Percentiles rank a stretch among this genome's conserved stretches.
These are phyloP conservation scores for Tulasnella calospora DNA, from an alignment of 768 basidiomycete species.

Conservation along the genomic window DNA sequence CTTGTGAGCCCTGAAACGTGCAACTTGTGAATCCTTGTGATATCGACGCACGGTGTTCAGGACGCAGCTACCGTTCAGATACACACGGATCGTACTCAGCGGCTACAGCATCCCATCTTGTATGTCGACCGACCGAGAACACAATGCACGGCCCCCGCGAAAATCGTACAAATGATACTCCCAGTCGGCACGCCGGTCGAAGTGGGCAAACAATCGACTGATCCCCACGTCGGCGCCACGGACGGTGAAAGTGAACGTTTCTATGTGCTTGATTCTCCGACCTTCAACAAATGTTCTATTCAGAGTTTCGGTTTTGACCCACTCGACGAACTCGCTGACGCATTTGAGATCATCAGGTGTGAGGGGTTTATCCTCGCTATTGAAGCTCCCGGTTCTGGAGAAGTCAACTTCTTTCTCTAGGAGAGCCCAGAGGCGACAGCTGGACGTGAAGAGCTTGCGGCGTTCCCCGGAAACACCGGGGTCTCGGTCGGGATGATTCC, in stretches of 20 bases:
- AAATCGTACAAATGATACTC: not conserved
- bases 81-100: not conserved
- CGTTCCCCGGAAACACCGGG: too few relatives aligned
- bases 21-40: not conserved
- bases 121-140: not conserved
- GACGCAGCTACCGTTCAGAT: not conserved
- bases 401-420: not conserved
- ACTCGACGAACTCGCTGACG: not conserved
- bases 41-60: not conserved
- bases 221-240: not conserved
- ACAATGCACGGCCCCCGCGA: not conserved
- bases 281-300: not conserved
- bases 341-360: not conserved
- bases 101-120: not conserved
- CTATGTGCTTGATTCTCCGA: too few relatives aligned
- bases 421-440: not conserved
- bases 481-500: not conserved
- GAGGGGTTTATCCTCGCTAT: not conserved
- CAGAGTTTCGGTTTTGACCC: not conserved
- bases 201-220: not conserved
- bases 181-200: not conserved
- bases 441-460: not conserved
- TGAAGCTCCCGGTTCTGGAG: not conserved
- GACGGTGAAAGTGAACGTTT: not conserved
- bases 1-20: too few relatives aligned